Percentiles rank a stretch among this genome's conserved stretches.
These are phyloP conservation scores for Hypoxylon trugodes DNA, from an alignment of 495 filamentous ascomycete genomes.

Conservation along the genomic window DNA sequence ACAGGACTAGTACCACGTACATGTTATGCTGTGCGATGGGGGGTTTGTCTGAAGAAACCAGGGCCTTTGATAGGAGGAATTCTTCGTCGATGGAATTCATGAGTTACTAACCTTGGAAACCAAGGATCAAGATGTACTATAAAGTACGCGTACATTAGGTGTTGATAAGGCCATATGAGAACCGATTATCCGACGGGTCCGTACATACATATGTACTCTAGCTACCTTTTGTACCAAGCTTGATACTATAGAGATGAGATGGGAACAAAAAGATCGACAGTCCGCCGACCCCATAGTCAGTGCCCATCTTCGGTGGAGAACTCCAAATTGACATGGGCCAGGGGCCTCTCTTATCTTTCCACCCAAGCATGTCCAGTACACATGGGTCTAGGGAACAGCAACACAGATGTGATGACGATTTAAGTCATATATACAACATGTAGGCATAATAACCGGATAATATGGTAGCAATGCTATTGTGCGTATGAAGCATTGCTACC, in stretches of 20 bases:
- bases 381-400: neutral
- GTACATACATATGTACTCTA: slow-evolving; percentile 1
- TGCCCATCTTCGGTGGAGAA: slow-evolving; percentile 1
- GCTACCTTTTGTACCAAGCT: neutral
- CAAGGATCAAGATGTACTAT: neutral
- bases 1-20: neutral
- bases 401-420: no score
- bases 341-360: neutral
- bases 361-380: neutral
- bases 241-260: neutral
- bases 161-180: neutral
- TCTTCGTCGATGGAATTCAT: neutral
- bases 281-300: neutral
- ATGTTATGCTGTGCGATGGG: neutral
- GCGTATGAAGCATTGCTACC: neutral
- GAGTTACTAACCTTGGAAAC: neutral
- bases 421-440: no score
- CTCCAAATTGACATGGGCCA: slow-evolving; percentile 1
- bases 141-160: neutral
- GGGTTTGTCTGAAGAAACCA: slow-evolving; percentile 1
- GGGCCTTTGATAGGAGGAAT: neutral
- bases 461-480: neutral
- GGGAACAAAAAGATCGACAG: slow-evolving; percentile 19
- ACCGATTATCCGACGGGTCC: neutral
- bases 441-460: slow-evolving; percentile 9